phyloP scores from a whole-genome alignment of 169 alveolate species.

The Plasmodium gallinaceum region DNA sequence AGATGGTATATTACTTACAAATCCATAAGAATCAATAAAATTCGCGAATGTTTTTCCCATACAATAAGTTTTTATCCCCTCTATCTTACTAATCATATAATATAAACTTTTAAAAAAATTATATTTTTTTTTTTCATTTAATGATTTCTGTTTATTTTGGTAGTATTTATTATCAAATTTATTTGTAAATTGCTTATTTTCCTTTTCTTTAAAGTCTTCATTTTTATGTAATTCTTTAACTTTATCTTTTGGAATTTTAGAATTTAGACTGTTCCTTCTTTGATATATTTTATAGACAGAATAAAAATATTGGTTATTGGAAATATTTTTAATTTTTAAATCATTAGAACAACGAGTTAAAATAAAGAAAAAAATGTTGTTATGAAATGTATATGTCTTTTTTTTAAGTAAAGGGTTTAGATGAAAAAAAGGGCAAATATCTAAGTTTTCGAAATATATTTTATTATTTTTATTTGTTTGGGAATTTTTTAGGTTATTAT shows the following conservation, averaged over 20 bases:
- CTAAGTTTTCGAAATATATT: background rate
- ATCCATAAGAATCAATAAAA: conserved; percentile 83
- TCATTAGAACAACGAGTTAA: conserved; percentile 24
- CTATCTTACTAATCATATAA: conserved; percentile 29
- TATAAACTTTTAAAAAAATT: conserved; percentile 31
- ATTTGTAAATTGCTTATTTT: background rate
- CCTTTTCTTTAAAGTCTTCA: background rate
- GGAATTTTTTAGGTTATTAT: conserved; percentile 2
- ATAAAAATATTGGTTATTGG: conserved; percentile 19
- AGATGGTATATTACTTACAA: conserved; percentile 84
- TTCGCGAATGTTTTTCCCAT: conserved; percentile 68
- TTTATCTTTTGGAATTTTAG: background rate
- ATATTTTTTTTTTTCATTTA: background rate
- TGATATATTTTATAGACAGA: conserved; percentile 22
- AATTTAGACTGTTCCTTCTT: background rate
- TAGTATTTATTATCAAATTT: background rate
- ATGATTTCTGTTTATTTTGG: background rate
- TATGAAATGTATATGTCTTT: conserved; percentile 33
- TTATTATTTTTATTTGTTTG: background rate
- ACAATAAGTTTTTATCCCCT: conserved; percentile 77
- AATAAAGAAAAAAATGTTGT: conserved; percentile 37
- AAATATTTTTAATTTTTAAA: conserved; percentile 12
- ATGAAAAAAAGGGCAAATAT: conserved; percentile 26
- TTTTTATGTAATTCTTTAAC: background rate
- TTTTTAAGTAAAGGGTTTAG: conserved; percentile 38